Base-by-base conservation (phyloP, 2,329 filamentous ascomycete species). In the Macrophomina phaseolina region DNA sequence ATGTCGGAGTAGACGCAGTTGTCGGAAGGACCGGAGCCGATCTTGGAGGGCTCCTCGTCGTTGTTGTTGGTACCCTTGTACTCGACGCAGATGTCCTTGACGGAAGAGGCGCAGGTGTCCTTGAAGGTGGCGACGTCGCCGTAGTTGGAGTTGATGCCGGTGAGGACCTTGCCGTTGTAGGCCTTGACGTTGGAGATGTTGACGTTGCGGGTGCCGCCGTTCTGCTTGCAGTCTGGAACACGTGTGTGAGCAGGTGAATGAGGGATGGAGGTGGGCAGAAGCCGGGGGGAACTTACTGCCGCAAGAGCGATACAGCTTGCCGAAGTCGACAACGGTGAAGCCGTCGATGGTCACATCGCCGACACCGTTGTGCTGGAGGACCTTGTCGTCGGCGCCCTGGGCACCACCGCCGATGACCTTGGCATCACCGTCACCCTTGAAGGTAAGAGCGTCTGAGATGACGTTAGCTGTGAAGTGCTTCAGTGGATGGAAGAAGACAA, bases 161-260 rank as follows among this genome's bases (percentile, higher is more conserved):
- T 34, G 12, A 65, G 79, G 18, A 30, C 28, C 52, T 65, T 56
- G 38, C 63, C 63, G 32, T 28, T 51, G 34, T 65, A 48, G 52
- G 63, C 63, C 51, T 56, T 58, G 63, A 65, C 45, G 52, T 55
- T 55, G 11, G 9, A 23, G 14, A 65, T 14, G 51, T 18, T 56
- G 51, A 65, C 42, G 69, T 80, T 75, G 67, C 83, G 79, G 42
- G 77, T 74, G 64, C 78, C 75, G 12, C 74, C 75, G 76, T 83
- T 85, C 77, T 85, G 85, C 23, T 52, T 55, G 51, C 63, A 65
- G 75, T 83, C 16, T 49, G 34, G 75, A 75, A 77, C 73, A 77
- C 23, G 23, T 76, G 52, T 82, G 82, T 72, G 81, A 85, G 60
- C 77, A 77, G 66, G 30, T 36, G 28, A 11, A 6, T 38, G 16